phyloP scores from a whole-genome alignment of 2,329 filamentous ascomycete species.

The Exophiala calicioides region DNA sequence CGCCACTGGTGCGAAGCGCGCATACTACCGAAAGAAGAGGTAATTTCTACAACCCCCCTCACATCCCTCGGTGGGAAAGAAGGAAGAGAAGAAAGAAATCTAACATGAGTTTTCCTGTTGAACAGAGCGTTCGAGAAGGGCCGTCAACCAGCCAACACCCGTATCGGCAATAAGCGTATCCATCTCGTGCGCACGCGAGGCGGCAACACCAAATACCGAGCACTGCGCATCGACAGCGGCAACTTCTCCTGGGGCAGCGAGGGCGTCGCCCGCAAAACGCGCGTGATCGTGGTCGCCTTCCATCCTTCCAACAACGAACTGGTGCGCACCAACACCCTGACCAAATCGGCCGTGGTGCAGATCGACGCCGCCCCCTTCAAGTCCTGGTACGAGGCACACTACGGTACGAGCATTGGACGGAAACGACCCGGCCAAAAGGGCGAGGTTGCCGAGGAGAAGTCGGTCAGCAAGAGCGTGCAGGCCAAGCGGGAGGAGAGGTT shows the following conservation, averaged over 20 bases:
- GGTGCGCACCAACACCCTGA: conserved; percentile 99
- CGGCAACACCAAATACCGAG: conserved; percentile 99
- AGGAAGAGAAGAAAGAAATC: conserved; percentile 1
- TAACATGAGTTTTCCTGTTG: conserved; percentile 43
- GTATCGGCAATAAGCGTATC: conserved; percentile 96
- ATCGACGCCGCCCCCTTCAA: conserved; percentile 98
- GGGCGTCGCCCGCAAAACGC: conserved; percentile 97
- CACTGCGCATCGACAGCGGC: conserved; percentile 94
- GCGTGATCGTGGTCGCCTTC: conserved; percentile 97
- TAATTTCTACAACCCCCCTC: conserved; percentile 34
- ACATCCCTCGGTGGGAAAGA: neutral
- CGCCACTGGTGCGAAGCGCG: conserved; percentile 96
- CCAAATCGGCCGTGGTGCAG: conserved; percentile 98
- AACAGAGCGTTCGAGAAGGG: conserved; percentile 99
- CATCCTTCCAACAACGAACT: conserved; percentile 99
- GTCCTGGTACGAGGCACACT: conserved; percentile 99
- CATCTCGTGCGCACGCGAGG: conserved; percentile 96
- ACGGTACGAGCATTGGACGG: conserved; percentile 85
- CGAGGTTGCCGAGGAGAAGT: conserved; percentile 63
- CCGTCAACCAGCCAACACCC: conserved; percentile 98
- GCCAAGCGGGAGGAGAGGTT: conserved; percentile 93
- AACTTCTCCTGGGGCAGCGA: conserved; percentile 99
- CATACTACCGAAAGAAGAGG: conserved; percentile 74
- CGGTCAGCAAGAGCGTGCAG: conserved; percentile 95
- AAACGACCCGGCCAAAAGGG: conserved; percentile 79